These are phyloP conservation scores for Flaveria linearis DNA, from an alignment of 129 eudicot genomes.

Conservation along the genomic window DNA sequence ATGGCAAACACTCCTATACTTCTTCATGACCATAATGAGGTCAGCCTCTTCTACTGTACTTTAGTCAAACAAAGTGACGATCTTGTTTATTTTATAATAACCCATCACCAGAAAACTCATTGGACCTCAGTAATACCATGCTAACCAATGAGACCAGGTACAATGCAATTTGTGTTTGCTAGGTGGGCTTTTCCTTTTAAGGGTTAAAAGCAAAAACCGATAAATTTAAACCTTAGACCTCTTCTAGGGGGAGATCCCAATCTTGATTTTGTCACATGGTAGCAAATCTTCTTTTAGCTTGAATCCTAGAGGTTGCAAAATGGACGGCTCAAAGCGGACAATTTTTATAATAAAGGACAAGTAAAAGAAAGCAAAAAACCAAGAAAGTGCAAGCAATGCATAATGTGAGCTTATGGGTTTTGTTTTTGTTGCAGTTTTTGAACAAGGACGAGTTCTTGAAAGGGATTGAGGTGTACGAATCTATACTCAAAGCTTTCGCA, in stretches of 20 bases:
- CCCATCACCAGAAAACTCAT: no score
- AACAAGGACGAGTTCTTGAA: slow-evolving; percentile 80
- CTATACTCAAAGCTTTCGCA: slow-evolving; percentile 74
- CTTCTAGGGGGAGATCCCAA: no score
- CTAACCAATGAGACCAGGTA: background rate
- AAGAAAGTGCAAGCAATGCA: background rate
- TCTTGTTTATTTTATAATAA: background rate
- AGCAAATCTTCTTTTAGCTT: no score
- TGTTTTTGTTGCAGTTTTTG: slow-evolving; percentile 60
- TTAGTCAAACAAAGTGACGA: slow-evolving; percentile 5
- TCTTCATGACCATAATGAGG: slow-evolving; percentile 98
- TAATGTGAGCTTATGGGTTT: background rate
- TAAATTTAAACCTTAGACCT: no score
- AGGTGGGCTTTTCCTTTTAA: background rate
- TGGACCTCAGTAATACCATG: no score
- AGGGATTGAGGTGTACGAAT: slow-evolving; percentile 77
- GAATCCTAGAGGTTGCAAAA: background rate
- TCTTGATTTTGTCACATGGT: no score
- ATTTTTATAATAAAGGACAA: background rate
- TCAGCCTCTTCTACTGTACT: slow-evolving; percentile 21
- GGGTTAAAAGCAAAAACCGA: no score
- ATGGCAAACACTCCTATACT: slow-evolving; percentile 97
- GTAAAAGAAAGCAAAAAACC: slow-evolving; percentile 8
- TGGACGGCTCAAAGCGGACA: background rate
- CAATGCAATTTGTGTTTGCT: background rate